Conservation (phyloP, 192 early-diverging fungal species). For the Entomortierella parvispora region DNA sequence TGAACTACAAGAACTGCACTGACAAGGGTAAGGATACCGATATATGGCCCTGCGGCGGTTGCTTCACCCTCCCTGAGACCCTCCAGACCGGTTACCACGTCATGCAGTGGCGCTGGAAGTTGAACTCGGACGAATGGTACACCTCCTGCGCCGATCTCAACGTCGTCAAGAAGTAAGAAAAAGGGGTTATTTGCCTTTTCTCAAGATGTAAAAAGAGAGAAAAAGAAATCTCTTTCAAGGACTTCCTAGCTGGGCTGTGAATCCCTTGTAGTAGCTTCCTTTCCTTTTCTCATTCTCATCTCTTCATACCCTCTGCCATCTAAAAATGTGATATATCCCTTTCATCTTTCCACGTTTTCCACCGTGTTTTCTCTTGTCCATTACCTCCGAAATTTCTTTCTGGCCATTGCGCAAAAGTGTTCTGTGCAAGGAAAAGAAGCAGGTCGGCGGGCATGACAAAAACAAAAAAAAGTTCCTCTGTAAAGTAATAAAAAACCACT, state of each 20-base stretch:
- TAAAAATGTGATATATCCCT: not conserved
- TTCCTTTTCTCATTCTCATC: no score
- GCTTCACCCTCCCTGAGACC: conserved; percentile 33
- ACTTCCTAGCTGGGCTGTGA: no score
- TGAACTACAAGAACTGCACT: conserved; percentile 52
- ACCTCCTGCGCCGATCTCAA: conserved; percentile 42
- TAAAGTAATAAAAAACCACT: no score
- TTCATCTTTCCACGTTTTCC: not conserved
- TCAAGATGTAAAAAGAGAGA: no score
- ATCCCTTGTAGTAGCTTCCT: no score
- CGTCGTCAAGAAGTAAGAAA: conserved; percentile 6
- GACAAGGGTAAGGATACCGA: conserved; percentile 33
- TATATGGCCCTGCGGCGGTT: conserved; percentile 49
- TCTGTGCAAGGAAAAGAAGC: no score
- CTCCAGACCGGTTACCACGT: conserved; percentile 22
- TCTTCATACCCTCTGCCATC: not conserved
- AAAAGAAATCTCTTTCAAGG: no score
- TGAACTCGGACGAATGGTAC: conserved; percentile 39
- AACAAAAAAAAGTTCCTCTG: no score
- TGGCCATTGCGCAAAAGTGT: not conserved
- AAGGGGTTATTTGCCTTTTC: not conserved
- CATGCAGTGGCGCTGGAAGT: conserved; percentile 51
- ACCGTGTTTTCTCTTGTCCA: not conserved
- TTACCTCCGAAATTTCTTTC: not conserved
- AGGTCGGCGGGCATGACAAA: no score